Evolutionary conservation across 164 flowering plant species (phyloP).

Genomic region (Aristolochia contorta): DNA sequence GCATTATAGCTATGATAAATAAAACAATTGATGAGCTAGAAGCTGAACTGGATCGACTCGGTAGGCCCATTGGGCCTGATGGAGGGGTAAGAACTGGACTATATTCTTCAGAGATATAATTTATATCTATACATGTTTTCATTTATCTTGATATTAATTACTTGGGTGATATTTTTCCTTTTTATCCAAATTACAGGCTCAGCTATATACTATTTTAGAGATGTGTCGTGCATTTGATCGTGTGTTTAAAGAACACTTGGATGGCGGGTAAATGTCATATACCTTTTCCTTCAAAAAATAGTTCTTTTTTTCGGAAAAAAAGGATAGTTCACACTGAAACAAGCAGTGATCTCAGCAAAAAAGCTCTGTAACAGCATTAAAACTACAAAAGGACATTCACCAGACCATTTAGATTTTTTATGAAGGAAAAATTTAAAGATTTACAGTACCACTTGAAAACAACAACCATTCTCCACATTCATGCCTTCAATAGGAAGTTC

Average conservation of each 20-base stretch:
- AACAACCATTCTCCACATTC: no score
- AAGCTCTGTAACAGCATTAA: no score
- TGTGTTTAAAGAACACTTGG: constrained; percentile 80
- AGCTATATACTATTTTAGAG: constrained; percentile 74
- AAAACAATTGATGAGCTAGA: constrained; percentile 87
- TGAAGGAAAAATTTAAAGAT: no score
- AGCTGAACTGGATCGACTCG: constrained; percentile 85
- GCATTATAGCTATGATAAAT: constrained; percentile 82
- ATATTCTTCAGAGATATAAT: neutral
- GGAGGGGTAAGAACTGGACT: constrained; percentile 56
- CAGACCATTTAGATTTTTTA: no score
- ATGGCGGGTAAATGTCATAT: constrained; percentile 62
- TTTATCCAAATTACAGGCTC: constrained; percentile 41
- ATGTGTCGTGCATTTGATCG: constrained; percentile 91
- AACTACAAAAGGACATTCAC: no score
- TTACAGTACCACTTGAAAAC: no score
- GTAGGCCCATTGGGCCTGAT: constrained; percentile 88
- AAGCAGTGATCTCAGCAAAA: no score
- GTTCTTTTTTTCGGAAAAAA: neutral
- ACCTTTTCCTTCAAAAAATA: neutral
- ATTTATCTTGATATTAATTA: constrained; percentile 2
- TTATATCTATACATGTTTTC: constrained; percentile 1
- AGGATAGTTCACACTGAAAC: neutral
- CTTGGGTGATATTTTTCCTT: neutral
- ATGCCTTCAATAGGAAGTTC: no score